Evolutionary conservation across 805 yeast genomes (phyloP).

Genomic region (Candida pseudoglaebosa): DNA sequence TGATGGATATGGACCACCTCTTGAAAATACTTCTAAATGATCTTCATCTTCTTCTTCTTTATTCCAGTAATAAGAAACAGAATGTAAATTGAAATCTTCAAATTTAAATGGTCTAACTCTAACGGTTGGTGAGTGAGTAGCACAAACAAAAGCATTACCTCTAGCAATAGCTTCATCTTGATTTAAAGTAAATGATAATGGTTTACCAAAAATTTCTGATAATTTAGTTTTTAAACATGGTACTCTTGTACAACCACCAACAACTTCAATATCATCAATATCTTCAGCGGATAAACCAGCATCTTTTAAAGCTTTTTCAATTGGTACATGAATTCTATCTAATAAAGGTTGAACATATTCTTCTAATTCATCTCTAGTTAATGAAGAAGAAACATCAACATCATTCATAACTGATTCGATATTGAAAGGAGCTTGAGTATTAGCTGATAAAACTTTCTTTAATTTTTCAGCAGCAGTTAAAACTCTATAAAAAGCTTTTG

Average conservation of each 20-base stretch:
- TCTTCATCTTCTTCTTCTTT: slow-evolving; percentile 87
- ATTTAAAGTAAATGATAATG: slow-evolving; percentile 89
- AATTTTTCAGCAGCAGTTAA: slow-evolving; percentile 86
- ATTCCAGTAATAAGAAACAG: slow-evolving; percentile 95
- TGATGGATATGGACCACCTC: slow-evolving; percentile 88
- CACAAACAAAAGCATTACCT: slow-evolving; percentile 99
- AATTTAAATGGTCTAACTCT: slow-evolving; percentile 98
- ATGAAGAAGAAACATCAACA: slow-evolving; percentile 85
- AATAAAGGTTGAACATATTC: slow-evolving; percentile 80
- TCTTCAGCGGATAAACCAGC: slow-evolving; percentile 73
- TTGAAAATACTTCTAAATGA: slow-evolving; percentile 95
- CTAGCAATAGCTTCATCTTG: slow-evolving; percentile 99
- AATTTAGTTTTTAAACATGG: slow-evolving; percentile 86
- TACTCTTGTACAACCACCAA: slow-evolving; percentile 98
- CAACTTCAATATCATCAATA: slow-evolving; percentile 86
- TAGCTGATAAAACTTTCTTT: slow-evolving; percentile 96
- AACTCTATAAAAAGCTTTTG: slow-evolving; percentile 94
- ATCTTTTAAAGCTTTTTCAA: slow-evolving; percentile 74
- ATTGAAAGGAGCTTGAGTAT: slow-evolving; percentile 88
- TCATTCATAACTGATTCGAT: slow-evolving; percentile 97
- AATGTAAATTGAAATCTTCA: slow-evolving; percentile 87
- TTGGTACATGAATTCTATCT: slow-evolving; percentile 70
- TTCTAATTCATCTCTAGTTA: slow-evolving; percentile 91
- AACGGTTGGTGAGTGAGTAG: slow-evolving; percentile 97
- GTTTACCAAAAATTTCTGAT: slow-evolving; percentile 76